Evolutionary conservation across 164 flowering plant species (phyloP), one percentile per base, ranked within the genome.

Genomic region (Akebia trifoliata): DNA sequence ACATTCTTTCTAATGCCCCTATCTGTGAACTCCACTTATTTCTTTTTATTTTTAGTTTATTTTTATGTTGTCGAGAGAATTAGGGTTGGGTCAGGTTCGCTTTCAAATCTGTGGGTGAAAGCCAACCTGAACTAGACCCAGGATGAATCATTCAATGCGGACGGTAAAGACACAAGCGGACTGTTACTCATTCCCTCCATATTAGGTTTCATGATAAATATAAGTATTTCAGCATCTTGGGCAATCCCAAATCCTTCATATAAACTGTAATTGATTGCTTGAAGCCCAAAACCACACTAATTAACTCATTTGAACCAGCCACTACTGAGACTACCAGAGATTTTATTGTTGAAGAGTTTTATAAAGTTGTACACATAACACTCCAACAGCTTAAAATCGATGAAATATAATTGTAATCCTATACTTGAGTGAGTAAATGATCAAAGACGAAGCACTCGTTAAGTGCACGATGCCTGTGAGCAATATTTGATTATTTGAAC

Each of bases 281-380:
- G 76, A 48, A 8, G 72, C 83, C 72, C 67, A 48, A 56, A 78
- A 78, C 0, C 72, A 74, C 32, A 71, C 69, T 53, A 78, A 28
- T 28, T 50, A 69, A 20, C 76, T 73, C 0, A 80, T 77, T 44
- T 52, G 53, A 51, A 74, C 77, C 60, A 82, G 32, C 59, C 76
- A 57, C 11, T 18, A 6, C 68, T 57, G 17, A 78, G 77, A 42
- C 79, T 76, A 1, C 82, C 82, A 0, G 78, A 49, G 1, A 80
- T 74, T 40, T 76, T 58, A 44, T 80, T 79, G 9, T 65, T 79
- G 36, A 34, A 4, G 36, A 34, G 36, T 34, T 4, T 9, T 34
- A 9, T 5, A 34, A n/a, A n/a, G n/a, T n/a, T n/a, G n/a, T n/a
- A n/a, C n/a, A n/a, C n/a, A n/a, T n/a, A n/a, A n/a, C n/a, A n/a